Percentiles rank a stretch among this genome's conserved stretches.
These are phyloP conservation scores for Parasitella parasitica DNA, from an alignment of 371 early-diverging fungal species.

Conservation along the genomic window DNA sequence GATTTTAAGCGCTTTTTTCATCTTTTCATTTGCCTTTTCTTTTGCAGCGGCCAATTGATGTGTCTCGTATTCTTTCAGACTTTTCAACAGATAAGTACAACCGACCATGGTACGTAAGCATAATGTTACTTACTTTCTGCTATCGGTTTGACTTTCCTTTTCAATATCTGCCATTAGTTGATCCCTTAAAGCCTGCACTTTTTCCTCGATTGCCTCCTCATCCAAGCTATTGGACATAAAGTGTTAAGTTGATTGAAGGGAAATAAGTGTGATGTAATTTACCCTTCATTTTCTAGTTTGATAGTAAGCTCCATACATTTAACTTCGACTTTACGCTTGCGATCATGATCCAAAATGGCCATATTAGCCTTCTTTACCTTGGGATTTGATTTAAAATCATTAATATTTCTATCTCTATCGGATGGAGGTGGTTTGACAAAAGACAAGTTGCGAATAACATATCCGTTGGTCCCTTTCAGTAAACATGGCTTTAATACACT, in stretches of 20 bases:
- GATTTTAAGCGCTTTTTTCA: conserved; percentile 76
- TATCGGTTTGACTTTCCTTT: conserved; percentile 37
- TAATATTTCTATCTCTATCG: conserved; percentile 27
- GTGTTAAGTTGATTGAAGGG: not conserved
- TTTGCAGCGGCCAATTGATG: conserved; percentile 78
- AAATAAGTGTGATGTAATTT: not conserved
- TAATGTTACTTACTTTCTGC: conserved; percentile 35
- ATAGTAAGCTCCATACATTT: conserved; percentile 77
- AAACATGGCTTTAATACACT: not conserved
- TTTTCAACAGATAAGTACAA: not conserved
- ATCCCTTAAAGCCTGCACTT: conserved; percentile 16
- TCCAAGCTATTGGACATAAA: conserved; percentile 1
- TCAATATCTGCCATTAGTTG: conserved; percentile 56
- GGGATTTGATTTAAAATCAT: conserved; percentile 44
- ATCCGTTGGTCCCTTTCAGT: conserved; percentile 80
- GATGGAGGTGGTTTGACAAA: conserved; percentile 53
- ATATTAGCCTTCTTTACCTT: conserved; percentile 65
- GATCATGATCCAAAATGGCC: conserved; percentile 84
- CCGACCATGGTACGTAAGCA: not conserved
- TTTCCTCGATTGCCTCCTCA: conserved; percentile 19
- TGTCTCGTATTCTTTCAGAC: conserved; percentile 56
- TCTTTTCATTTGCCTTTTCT: conserved; percentile 58
- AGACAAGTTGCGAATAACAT: conserved; percentile 89
- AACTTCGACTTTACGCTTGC: conserved; percentile 86
- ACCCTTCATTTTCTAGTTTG: conserved; percentile 82